Percentiles rank a stretch among this genome's conserved stretches.
Conservation (phyloP, 768 basidiomycete genomes). For the Suillus fuscotomentosus region DNA sequence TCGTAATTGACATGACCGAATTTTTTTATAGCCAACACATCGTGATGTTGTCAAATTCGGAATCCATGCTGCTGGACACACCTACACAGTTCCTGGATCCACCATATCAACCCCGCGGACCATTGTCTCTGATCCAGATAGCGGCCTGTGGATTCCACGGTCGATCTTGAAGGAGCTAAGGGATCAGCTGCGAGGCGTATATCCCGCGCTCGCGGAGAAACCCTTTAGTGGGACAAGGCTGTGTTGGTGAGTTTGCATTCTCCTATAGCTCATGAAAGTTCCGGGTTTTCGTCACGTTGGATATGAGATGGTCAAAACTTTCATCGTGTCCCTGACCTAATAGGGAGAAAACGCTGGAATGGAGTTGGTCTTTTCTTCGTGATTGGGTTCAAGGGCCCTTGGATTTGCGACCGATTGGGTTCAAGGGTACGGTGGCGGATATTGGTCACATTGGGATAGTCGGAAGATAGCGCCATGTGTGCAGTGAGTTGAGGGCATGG, state of each 20-base stretch:
- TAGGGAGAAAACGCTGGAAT: not conserved
- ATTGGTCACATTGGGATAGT: not conserved
- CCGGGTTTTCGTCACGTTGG: not conserved
- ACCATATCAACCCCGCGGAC: conserved; percentile 78
- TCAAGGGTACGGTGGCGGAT: not conserved
- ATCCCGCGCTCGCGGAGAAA: conserved; percentile 75
- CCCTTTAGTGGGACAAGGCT: conserved; percentile 72
- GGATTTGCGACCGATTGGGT: not conserved
- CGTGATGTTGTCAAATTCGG: conserved; percentile 75
- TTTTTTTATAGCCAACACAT: conserved; percentile 55
- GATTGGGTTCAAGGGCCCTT: not conserved
- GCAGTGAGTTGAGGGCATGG: not conserved
- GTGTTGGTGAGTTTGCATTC: conserved; percentile 67
- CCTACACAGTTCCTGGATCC: conserved; percentile 31
- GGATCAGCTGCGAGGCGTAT: conserved; percentile 51
- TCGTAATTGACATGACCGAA: not conserved
- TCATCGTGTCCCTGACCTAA: not conserved
- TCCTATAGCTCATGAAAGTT: not conserved
- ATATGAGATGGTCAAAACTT: not conserved
- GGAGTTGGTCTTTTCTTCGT: not conserved
- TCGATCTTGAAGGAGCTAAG: conserved; percentile 50
- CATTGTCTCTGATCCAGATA: conserved; percentile 54
- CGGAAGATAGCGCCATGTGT: not conserved
- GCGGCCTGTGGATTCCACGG: conserved; percentile 67
- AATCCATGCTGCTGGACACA: conserved; percentile 75